These are phyloP conservation scores for Dactylellina haptotyla DNA, from an alignment of 2,329 filamentous ascomycete genomes.

Conservation along the genomic window DNA sequence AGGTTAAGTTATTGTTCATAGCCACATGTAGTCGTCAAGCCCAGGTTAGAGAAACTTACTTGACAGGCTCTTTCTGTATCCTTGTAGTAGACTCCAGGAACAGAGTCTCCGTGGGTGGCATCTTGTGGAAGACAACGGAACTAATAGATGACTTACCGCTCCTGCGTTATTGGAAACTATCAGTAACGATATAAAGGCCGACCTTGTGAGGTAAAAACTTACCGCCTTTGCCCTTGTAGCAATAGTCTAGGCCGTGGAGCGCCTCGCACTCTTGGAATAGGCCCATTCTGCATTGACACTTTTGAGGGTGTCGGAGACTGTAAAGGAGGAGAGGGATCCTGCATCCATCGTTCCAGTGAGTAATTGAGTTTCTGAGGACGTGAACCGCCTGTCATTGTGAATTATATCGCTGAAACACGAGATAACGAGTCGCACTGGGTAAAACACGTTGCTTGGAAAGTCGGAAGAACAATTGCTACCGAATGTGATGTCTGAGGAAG, in stretches of 20 bases:
- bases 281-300: slow-evolving; percentile 54
- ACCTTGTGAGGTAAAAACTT: slow-evolving; percentile 52
- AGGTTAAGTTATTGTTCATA: not conserved
- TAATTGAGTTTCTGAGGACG: slow-evolving; percentile 54
- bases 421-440: slow-evolving; percentile 10
- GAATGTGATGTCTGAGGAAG: not conserved
- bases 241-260: slow-evolving; percentile 80
- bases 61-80: slow-evolving; percentile 94
- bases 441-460: slow-evolving; percentile 4
- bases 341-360: slow-evolving; percentile 55
- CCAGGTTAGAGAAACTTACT: slow-evolving; percentile 69
- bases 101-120: slow-evolving; percentile 92
- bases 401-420: slow-evolving; percentile 20
- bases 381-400: slow-evolving; percentile 44
- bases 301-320: slow-evolving; percentile 52
- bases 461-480: not conserved
- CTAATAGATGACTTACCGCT: slow-evolving; percentile 98
- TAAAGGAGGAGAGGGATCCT: slow-evolving; percentile 53
- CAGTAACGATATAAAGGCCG: not conserved
- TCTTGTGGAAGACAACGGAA: slow-evolving; percentile 98
- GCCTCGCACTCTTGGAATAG: slow-evolving; percentile 41
- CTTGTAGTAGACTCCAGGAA: slow-evolving; percentile 94
- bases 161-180: slow-evolving; percentile 65
- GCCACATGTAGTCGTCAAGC: not conserved
- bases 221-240: slow-evolving; percentile 96